Base-by-base conservation (phyloP, 2,329 filamentous ascomycete genomes). In the Fusarium compactum region DNA sequence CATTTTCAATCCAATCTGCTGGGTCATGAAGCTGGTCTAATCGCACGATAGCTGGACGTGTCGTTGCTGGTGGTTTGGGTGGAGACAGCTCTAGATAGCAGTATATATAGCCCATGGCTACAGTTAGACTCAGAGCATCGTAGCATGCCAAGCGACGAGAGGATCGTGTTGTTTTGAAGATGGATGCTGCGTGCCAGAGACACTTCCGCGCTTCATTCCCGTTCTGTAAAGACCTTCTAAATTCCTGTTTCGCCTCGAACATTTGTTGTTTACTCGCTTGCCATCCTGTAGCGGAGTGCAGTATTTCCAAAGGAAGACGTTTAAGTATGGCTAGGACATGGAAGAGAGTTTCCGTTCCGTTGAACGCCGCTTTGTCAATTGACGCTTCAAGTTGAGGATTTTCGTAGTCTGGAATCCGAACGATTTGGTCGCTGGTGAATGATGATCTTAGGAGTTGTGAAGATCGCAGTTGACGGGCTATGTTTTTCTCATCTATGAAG, bases 141-240 rank as follows among this genome's bases (percentile, higher is more conserved):
- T 60, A 60, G 3, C 58, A 60, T 4, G 16, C 30, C 3, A 60
- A 8, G 0, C 25, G 53, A 4, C 41, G 32, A 0, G 41, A 60
- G 0, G 16, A 32, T 1, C 58, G 25, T 0, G 25, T 47, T 0
- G 3, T 8, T 15, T 47, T 58, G 1, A 58, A 60, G 10, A 60
- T 47, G 0, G 41, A 30, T 1, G 20, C 20, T 11, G 52, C 30
- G 2, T 60, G 18, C 52, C 58, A 60, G 1, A 60, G 9, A 0
- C 16, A 6, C 1, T 27, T 40, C 0, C 58, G 25, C 0, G 41
- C 14, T 1, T 32, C 32, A 0, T 3, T 1, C 4, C 10, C 5
- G 0, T 60, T 8, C 1, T 9, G 10, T 1, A 58, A 32, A 1
- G 41, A 22, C 1, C 18, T 14, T 15, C 4, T 15, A 1, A 7